Evolutionary conservation across 225 moss, liverwort and hornwort species (phyloP), one percentile per base, ranked within the genome.

Genomic region (Ulota crispa): DNA sequence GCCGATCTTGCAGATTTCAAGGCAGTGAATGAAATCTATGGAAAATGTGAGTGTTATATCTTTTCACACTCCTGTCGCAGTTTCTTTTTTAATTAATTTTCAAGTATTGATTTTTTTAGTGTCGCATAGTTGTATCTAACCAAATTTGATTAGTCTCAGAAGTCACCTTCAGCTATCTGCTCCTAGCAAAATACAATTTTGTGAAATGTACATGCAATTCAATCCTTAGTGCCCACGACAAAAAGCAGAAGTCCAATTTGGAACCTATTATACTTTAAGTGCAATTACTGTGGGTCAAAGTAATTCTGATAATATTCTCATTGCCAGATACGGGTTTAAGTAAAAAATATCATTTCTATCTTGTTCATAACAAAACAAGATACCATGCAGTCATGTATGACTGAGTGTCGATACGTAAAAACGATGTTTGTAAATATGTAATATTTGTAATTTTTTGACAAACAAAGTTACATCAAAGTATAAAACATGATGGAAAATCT

Each of bases 1-100:
- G 99, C 99, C 26, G 96, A 99, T 87, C 94, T 99, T 83, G 93
- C 92, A n/a, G 99, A 99, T 71, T 99, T 99, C 88, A 94, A 96
- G 85, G 87, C 92, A 41, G 96, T 99, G 50, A 99, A 99, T 83
- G 93, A 93, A 77, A 90, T 99, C 30, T 99, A 99, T 83, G 93
- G 82, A 42, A 96, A 93, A 83, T 99, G 98, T 94, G 81, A 92
- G 89, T 85, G 26, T 68, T 30, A 10, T 72, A 56, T 53, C 27
- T 41, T 28, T 72, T 45, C 37, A 66, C 68, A 52, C 32, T 76
- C n/a, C 36, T 68, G 67, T 72, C 47, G 72, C 65, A 64, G 20
- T 5, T 6, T 9, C 3, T 32, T 34, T 42, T 68, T 61, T 9
- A 39, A 16, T 31, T 14, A 6, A 27, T 59, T 55, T 14, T 42